Base-by-base conservation (phyloP, 176 grass and related monocot genomes). In the Triticum dicoccoides region DNA sequence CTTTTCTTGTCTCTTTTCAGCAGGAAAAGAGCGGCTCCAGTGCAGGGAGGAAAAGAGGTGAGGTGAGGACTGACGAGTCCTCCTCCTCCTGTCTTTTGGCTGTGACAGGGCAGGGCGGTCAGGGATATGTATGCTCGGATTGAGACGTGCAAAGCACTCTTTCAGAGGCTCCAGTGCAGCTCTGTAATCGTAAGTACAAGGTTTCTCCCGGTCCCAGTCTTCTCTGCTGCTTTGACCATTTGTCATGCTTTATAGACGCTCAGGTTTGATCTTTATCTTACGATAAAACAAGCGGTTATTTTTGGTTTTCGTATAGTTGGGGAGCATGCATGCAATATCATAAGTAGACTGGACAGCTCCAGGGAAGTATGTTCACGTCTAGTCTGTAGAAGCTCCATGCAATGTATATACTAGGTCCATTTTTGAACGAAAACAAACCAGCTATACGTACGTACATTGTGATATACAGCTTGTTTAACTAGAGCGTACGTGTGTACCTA, bases 211-310 rank as follows among this genome's bases (percentile, higher is more conserved):
- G 77, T 61, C 69, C 23, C 11, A 4, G 59, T 76, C 62, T 24
- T 18, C 73, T 39, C 64, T 86, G 71, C 73, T 41, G 6, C 79
- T 86, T 90, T 86, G 88, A 90, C 79, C 37, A 37, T 39, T 20
- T 86, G 83, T 71, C 79, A 82, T 41, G 5, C 20, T 2, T 15
- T 41, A 20, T 9, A 4, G n/a, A 66, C 8, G 6, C 4, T 63
- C 29, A 18, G 6, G 64, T 66, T 3, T 72, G 24, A 73, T 37
- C 17, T 12, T 25, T 10, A n/a, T 1, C 33, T 63, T 37, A 23
- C 10, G n/a, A 14, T 61, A 10, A 4, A 35, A 80, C 15, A 14
- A 11, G 27, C 11, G 15, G 13, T 52, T 52, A 17, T 17, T 52
- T 17, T 18, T 0, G 0, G 6, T 18, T 54, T 54, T 54, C 51